phyloP scores from a whole-genome alignment of 129 eudicot genomes.

The Centrapalus pauciflorus region DNA sequence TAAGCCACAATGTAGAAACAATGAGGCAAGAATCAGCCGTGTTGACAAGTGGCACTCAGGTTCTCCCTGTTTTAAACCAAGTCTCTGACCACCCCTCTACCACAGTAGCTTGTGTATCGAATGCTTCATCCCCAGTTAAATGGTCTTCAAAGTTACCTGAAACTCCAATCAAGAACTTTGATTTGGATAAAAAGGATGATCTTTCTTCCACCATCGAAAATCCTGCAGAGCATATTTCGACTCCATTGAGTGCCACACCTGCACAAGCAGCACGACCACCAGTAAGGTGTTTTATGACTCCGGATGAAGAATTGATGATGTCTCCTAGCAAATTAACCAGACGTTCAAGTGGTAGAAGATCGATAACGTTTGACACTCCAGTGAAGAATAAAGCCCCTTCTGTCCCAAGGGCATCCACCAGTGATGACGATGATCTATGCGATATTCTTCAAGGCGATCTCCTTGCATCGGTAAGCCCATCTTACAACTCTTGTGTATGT shows the following conservation, averaged over 20 bases:
- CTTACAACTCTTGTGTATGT: neutral
- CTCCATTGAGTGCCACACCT: conserved; percentile 77
- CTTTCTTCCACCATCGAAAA: conserved; percentile 30
- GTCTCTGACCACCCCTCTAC: neutral
- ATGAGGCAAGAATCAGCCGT: conserved; percentile 9
- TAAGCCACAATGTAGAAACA: neutral
- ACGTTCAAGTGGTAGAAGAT: conserved; percentile 43
- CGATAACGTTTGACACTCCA: conserved; percentile 56
- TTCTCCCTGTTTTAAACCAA: conserved; percentile 13
- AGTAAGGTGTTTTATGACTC: conserved; percentile 51
- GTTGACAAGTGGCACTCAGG: neutral
- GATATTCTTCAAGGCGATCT: conserved; percentile 53
- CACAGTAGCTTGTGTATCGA: conserved; percentile 14
- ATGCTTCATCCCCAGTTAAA: conserved; percentile 14
- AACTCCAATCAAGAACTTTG: conserved; percentile 46
- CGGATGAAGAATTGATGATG: conserved; percentile 41
- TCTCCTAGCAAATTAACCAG: conserved; percentile 41
- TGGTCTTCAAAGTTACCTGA: conserved; percentile 19
- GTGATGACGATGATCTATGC: conserved; percentile 33
- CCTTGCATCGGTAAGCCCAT: conserved; percentile 54
- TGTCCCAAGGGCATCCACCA: conserved; percentile 16
- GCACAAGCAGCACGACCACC: conserved; percentile 33
- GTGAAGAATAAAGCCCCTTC: conserved; percentile 26
- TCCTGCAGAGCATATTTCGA: conserved; percentile 34
- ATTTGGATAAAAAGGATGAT: conserved; percentile 18